These are phyloP conservation scores for Ustilago tritici DNA, from an alignment of 1,284 basidiomycete species.

Conservation along the genomic window DNA sequence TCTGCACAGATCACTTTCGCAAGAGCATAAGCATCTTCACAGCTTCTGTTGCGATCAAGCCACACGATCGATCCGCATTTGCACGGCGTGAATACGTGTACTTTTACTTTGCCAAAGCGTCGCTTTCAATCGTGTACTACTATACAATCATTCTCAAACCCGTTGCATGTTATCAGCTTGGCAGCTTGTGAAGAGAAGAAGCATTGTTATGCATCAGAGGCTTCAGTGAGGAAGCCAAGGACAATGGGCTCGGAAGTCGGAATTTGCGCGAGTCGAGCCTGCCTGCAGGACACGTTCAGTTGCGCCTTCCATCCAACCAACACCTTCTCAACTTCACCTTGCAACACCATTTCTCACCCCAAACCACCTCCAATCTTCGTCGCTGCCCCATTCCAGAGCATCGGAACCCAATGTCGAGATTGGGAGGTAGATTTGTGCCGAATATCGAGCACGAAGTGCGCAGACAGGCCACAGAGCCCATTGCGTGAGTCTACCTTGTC, in stretches of 20 bases:
- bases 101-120: slow-evolving; percentile 8
- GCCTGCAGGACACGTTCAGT: slow-evolving; percentile 5
- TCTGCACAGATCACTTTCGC: slow-evolving; percentile 53
- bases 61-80: slow-evolving; percentile 48
- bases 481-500: slow-evolving; percentile 19
- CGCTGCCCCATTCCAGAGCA: neutral
- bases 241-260: slow-evolving; percentile 2
- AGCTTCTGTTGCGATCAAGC: slow-evolving; percentile 6
- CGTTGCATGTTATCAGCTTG: neutral
- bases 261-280: neutral
- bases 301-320: slow-evolving; percentile 9
- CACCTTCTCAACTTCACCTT: slow-evolving; percentile 6
- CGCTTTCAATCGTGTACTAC: slow-evolving; percentile 21
- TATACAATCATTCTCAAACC: slow-evolving; percentile 1
- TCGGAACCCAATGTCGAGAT: slow-evolving; percentile 35
- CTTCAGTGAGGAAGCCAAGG: neutral
- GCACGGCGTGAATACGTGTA: slow-evolving; percentile 49
- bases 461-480: slow-evolving; percentile 34
- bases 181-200: neutral
- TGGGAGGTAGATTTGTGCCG: slow-evolving; percentile 40
- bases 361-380: neutral
- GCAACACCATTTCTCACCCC: neutral
- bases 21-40: slow-evolving; percentile 23
- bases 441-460: slow-evolving; percentile 52
- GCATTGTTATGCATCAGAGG: neutral